Percentiles rank a stretch among this genome's conserved stretches.
Conservation (phyloP, 2,329 filamentous ascomycete species). For the Beauveria medogensis region DNA sequence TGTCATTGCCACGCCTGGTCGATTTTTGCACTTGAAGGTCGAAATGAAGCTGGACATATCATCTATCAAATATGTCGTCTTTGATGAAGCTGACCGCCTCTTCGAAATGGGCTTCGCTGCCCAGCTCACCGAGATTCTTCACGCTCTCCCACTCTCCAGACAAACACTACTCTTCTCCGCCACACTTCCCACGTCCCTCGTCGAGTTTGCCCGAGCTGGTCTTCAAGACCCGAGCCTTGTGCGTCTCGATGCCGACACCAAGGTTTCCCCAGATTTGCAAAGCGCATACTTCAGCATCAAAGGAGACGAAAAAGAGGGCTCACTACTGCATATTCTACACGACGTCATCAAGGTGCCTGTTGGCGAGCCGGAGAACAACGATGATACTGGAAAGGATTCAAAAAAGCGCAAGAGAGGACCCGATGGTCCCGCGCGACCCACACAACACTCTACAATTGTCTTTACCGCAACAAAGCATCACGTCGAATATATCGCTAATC, state of each 20-base stretch:
- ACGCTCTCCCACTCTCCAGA: slow-evolving; percentile 72
- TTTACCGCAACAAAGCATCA: slow-evolving; percentile 96
- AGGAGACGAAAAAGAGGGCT: slow-evolving; percentile 86
- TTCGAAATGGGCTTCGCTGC: slow-evolving; percentile 99
- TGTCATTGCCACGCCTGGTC: slow-evolving; percentile 91
- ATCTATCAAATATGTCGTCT: slow-evolving; percentile 88
- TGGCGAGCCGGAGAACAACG: slow-evolving; percentile 48
- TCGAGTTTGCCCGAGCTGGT: slow-evolving; percentile 91
- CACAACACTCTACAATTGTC: slow-evolving; percentile 85
- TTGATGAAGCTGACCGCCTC: slow-evolving; percentile 91
- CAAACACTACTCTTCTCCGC: slow-evolving; percentile 95
- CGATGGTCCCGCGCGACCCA: slow-evolving; percentile 56
- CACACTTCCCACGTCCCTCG: slow-evolving; percentile 84
- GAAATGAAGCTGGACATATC: slow-evolving; percentile 92
- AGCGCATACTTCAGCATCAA: slow-evolving; percentile 94
- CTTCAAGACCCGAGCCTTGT: slow-evolving; percentile 87
- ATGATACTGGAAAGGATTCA: slow-evolving; percentile 35
- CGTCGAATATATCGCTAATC: slow-evolving; percentile 79
- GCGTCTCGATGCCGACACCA: slow-evolving; percentile 86
- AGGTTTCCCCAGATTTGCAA: slow-evolving; percentile 92
- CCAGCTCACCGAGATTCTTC: slow-evolving; percentile 86
- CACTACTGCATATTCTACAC: slow-evolving; percentile 78
- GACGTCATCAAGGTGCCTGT: slow-evolving; percentile 87
- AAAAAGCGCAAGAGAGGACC: slow-evolving; percentile 67
- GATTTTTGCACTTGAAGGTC: slow-evolving; percentile 92